Evolutionary conservation across 106 monocot species (phyloP).

Genomic region (Allium sativum): DNA sequence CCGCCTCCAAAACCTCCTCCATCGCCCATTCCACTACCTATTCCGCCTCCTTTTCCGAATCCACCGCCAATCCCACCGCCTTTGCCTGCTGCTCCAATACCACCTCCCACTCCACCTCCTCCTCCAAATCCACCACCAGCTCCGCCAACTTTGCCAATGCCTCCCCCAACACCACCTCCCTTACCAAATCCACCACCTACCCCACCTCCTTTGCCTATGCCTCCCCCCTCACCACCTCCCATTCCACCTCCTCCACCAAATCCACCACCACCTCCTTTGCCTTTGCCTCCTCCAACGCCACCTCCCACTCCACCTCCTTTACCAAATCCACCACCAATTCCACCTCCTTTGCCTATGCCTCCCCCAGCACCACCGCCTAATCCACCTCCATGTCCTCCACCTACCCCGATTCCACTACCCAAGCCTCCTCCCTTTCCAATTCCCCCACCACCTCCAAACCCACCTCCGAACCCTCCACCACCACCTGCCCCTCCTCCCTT

Average conservation of each 20-base stretch:
- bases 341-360: not conserved
- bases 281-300: not conserved
- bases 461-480: not conserved
- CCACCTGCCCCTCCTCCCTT: not conserved
- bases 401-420: not conserved
- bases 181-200: not conserved
- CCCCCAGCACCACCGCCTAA: not conserved
- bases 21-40: not conserved
- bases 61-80: slow-evolving; percentile 1
- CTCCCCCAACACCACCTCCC: not conserved
- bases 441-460: not conserved
- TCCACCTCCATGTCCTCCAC: not conserved
- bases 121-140: not conserved
- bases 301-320: not conserved
- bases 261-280: not conserved
- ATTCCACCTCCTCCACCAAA: not conserved
- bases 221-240: not conserved
- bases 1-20: not conserved
- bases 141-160: not conserved
- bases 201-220: not conserved
- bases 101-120: not conserved
- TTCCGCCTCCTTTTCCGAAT: not conserved
- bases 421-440: not conserved
- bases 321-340: not conserved
- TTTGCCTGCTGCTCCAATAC: not conserved